Base-by-base conservation (phyloP, 2,329 filamentous ascomycete genomes). In the Aspergillus fumigatiaffinis region DNA sequence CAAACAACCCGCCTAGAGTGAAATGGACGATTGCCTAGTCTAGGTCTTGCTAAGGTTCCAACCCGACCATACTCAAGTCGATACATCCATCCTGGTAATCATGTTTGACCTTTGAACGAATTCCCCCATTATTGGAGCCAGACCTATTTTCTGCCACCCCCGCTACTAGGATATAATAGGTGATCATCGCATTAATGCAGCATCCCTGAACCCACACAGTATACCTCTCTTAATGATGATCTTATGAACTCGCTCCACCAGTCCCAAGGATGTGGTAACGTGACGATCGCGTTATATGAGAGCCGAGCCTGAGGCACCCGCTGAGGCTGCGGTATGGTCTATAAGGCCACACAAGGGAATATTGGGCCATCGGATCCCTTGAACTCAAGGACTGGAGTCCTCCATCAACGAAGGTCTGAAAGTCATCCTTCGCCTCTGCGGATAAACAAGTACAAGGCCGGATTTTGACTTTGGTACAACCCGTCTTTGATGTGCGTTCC, bases 401-500 rank as follows among this genome's bases (percentile, higher is more conserved):
- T 17, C 5, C 32, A 14, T 32, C 4, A 7, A 38, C 32, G 14
- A 38, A 38, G 32, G 5, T 7, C 23, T 47, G n/a, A 47, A 14
- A 47, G n/a, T n/a, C 20, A 14, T 14, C 21, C 6, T 12, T 23
- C 12, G 6, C 44, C 21, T 26, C 44, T 26, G 23, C 10, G 21
- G 21, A 26, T 7, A 8, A 14, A 21, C 14, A 23, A 46, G 21
- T 46, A 23, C 21, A 20, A 46, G 12, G n/a, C 10, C 32, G 14
- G 14, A 38, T 46, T 23, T 17, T 47, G 44, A 47, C 26, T 42
- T 35, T 47, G 44, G 21, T 23, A 46, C 42, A 20, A 46, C 42
- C 48, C 35, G 32, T 48, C 46, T 25, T 52, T 57, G 5, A 54
- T 59, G 60, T 46, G 58, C 47, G 50, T 50, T 56, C 51, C 61